Evolutionary conservation across 495 filamentous ascomycete genomes (phyloP).

Genomic region (Oidiodendron maius): DNA sequence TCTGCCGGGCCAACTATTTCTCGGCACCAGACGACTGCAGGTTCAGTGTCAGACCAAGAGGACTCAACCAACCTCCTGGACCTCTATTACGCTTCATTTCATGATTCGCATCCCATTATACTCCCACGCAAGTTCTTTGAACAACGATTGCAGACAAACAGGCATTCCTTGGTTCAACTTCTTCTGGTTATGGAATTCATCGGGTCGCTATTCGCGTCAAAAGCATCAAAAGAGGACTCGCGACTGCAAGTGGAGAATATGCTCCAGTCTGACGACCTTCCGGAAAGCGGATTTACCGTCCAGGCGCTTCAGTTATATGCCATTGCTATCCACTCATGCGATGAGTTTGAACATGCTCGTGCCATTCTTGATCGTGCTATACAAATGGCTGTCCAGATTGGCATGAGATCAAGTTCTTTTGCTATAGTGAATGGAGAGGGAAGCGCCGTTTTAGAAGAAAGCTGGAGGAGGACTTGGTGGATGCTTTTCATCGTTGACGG

Average conservation of each 20-base stretch:
- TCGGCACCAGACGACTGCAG: no score
- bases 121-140: slow-evolving; percentile 39
- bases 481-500: slow-evolving; percentile 64
- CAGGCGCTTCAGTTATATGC: slow-evolving; percentile 62
- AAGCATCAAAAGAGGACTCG: slow-evolving; percentile 32
- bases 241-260: slow-evolving; percentile 34
- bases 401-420: slow-evolving; percentile 53
- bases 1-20: no score
- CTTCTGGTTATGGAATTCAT: slow-evolving; percentile 53
- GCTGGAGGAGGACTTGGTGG: slow-evolving; percentile 72
- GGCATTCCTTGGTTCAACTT: slow-evolving; percentile 29
- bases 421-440: slow-evolving; percentile 32
- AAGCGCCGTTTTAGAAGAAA: slow-evolving; percentile 58
- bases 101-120: slow-evolving; percentile 52
- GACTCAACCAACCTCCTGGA: no score
- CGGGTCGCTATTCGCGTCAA: slow-evolving; percentile 40
- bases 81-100: no score
- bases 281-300: slow-evolving; percentile 51
- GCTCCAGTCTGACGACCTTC: slow-evolving; percentile 32
- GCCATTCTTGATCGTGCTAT: slow-evolving; percentile 53
- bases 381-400: slow-evolving; percentile 56
- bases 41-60: no score
- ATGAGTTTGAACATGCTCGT: slow-evolving; percentile 48
- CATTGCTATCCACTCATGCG: slow-evolving; percentile 59
- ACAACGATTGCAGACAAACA: slow-evolving; percentile 20